Evolutionary conservation across 2,329 filamentous ascomycete genomes (phyloP).

Genomic region (Grosmannia serpens): DNA sequence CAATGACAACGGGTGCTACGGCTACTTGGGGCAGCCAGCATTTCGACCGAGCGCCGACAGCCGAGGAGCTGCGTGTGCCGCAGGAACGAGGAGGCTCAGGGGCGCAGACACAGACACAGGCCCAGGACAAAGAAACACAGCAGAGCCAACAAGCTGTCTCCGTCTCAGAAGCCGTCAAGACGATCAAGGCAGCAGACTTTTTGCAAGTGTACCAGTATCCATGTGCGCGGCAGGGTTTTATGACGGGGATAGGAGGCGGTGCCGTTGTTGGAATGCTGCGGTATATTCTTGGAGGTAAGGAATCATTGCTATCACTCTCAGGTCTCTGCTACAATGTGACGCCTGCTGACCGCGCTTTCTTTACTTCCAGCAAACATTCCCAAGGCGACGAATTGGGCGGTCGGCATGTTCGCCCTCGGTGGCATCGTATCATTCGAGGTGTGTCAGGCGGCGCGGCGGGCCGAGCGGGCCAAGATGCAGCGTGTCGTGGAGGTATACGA

Average conservation of each 20-base stretch:
- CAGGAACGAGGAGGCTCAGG: conserved; percentile 13
- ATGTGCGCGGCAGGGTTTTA: conserved; percentile 70
- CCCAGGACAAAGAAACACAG: background rate
- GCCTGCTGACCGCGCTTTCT: background rate
- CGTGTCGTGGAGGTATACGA: conserved; percentile 74
- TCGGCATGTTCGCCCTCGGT: conserved; percentile 59
- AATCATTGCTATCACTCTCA: background rate
- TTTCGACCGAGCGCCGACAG: conserved; percentile 12
- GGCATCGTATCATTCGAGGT: conserved; percentile 72
- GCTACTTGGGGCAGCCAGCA: conserved; percentile 14
- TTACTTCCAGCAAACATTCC: conserved; percentile 40
- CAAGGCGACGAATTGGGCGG: conserved; percentile 73
- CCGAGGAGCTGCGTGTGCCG: conserved; percentile 27
- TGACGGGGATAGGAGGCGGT: conserved; percentile 73
- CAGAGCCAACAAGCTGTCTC: conserved; percentile 14
- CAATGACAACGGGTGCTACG: conserved; percentile 6
- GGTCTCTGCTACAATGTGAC: background rate
- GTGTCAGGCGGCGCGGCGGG: conserved; percentile 62
- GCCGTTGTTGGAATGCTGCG: conserved; percentile 64
- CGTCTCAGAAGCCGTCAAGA: conserved; percentile 53
- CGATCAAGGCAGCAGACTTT: conserved; percentile 58
- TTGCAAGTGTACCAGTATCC: conserved; percentile 64
- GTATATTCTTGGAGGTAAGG: conserved; percentile 60
- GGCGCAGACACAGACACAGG: background rate
- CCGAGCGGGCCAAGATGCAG: conserved; percentile 75